Conservation (phyloP, 495 filamentous ascomycete genomes). For the Aspergillus bertholletiae region DNA sequence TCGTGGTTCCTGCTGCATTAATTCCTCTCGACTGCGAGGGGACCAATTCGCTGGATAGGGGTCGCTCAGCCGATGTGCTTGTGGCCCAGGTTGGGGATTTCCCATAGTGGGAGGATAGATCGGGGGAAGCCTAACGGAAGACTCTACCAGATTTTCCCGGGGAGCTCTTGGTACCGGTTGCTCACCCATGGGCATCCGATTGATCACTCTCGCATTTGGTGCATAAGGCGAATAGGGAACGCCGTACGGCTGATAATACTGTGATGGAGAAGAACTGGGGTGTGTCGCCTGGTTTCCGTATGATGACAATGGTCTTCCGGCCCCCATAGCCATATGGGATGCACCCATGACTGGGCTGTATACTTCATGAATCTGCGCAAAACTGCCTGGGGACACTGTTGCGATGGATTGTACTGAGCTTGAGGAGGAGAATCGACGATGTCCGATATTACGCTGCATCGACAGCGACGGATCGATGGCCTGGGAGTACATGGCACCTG, state of each 20-base stretch:
- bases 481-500: constrained; percentile 32
- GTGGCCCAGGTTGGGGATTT: constrained; percentile 22
- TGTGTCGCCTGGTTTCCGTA: constrained; percentile 28
- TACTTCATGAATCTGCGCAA: constrained; percentile 22
- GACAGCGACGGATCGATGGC: constrained; percentile 28
- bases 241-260: constrained; percentile 28
- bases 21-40: constrained; percentile 22
- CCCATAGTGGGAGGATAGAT: constrained; percentile 32
- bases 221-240: constrained; percentile 28
- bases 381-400: constrained; percentile 27
- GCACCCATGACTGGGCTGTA: constrained; percentile 31
- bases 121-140: constrained; percentile 41
- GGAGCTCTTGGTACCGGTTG: constrained; percentile 24
- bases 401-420: constrained; percentile 28
- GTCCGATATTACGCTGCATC: constrained; percentile 23
- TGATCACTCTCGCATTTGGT: constrained; percentile 20
- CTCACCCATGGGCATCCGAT: constrained; percentile 26
- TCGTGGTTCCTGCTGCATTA: constrained; percentile 11
- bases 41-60: constrained; percentile 34
- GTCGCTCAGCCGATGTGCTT: constrained; percentile 38
- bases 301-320: constrained; percentile 27
- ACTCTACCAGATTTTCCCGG: constrained; percentile 32
- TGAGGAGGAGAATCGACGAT: constrained; percentile 39
- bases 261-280: constrained; percentile 34
- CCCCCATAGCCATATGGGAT: constrained; percentile 21